Evolutionary conservation across 129 eudicot genomes (phyloP).

Genomic region (Flaveria brownii): DNA sequence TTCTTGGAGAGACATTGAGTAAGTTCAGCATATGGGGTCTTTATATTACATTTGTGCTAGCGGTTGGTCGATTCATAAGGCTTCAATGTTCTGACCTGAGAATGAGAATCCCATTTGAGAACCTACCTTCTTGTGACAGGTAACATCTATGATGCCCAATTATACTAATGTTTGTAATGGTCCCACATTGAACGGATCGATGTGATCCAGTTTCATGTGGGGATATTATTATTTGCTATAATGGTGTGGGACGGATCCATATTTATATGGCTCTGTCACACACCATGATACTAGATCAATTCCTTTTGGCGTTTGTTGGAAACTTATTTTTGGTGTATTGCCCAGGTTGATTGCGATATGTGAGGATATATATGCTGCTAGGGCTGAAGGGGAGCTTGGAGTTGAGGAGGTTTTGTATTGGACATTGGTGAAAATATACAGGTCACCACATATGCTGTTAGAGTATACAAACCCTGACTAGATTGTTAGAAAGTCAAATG

Average conservation of each 20-base stretch:
- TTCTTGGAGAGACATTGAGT: conserved; percentile 60
- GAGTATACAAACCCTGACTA: conserved; percentile 53
- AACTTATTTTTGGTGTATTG: conserved; percentile 18
- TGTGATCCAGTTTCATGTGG: conserved; percentile 7
- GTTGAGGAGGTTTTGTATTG: conserved; percentile 61
- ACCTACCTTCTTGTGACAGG: conserved; percentile 66
- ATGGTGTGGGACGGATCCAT: background rate
- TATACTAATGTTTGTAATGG: background rate
- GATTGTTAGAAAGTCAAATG: conserved; percentile 16
- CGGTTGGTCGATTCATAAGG: conserved; percentile 61
- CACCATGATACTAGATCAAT: background rate
- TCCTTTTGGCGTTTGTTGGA: background rate
- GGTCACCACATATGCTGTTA: conserved; percentile 56
- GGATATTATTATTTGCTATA: background rate
- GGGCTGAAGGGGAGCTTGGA: conserved; percentile 64
- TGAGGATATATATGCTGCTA: conserved; percentile 58
- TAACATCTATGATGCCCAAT: conserved; percentile 5
- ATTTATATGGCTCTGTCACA: background rate
- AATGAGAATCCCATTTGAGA: conserved; percentile 61
- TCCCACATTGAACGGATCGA: background rate
- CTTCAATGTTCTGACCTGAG: conserved; percentile 61
- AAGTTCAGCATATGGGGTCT: conserved; percentile 67
- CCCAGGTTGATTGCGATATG: conserved; percentile 56
- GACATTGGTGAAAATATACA: conserved; percentile 56
- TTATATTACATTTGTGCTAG: conserved; percentile 54